phyloP scores from a whole-genome alignment of 2,329 filamentous ascomycete genomes.

The Nemania bipapillata region DNA sequence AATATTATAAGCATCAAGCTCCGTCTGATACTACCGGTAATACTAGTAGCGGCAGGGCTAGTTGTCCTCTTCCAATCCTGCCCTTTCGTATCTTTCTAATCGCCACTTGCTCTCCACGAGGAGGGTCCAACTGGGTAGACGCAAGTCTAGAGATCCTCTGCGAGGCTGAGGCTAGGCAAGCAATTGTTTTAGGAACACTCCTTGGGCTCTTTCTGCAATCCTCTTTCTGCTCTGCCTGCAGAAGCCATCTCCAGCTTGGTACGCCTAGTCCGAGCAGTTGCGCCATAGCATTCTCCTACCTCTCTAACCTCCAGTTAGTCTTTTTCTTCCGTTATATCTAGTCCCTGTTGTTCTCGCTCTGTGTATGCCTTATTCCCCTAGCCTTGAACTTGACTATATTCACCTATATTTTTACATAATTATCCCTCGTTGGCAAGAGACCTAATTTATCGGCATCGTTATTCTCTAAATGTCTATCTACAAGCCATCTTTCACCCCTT shows the following conservation, averaged over 20 bases:
- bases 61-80: conserved; percentile 2
- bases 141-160: background rate
- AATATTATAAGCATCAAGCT: background rate
- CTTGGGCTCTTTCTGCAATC: background rate
- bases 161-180: conserved; percentile 21
- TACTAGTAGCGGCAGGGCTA: background rate
- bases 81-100: background rate
- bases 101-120: background rate
- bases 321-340: background rate
- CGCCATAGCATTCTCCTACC: background rate
- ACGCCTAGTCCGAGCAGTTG: background rate
- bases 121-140: background rate
- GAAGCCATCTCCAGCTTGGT: background rate
- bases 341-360: background rate
- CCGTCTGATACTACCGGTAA: conserved; percentile 1
- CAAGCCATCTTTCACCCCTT: background rate
- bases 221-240: background rate
- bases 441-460: background rate
- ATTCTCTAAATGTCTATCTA: background rate
- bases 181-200: background rate
- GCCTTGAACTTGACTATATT: background rate
- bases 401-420: background rate
- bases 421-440: background rate
- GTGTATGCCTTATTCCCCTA: background rate
- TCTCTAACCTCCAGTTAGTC: background rate